Base-by-base conservation (phyloP, 2,329 filamentous ascomycete species). In the Penicillium expansum region DNA sequence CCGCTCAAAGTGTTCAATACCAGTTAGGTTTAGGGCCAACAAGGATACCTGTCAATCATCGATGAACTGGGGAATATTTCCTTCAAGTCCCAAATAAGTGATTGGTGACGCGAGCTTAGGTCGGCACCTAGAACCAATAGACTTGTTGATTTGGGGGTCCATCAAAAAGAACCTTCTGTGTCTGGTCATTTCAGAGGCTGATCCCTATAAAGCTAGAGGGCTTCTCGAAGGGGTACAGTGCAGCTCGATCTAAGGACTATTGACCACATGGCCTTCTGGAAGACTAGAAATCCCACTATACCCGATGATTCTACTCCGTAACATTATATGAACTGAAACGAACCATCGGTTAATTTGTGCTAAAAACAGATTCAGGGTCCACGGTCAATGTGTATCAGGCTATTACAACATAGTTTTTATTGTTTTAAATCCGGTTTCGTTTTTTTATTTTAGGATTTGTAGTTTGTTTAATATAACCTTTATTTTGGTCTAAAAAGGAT, bases 361-460 rank as follows among this genome's bases (percentile, higher is more conserved):
- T 67, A 66, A 67, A 67, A 67, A 67, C 63, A 66, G 64, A 62
- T 63, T 61, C 64, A 64, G 62, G 64, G 63, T 67, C 62, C 64
- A 66, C 60, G 60, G 35, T 22, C 54, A 49, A 52, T 50, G 51
- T 57, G 62, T 64, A 63, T 58, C 57, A 56, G 38, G 48, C 55
- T 51, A 57, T 51, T 6, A 29, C n/a, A 6, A 4, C 6, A 4
- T 4, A 27, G 6, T 48, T 55, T 54, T 47, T 58, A 49, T 60
- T 58, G 35, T 49, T 48, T 56, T 45, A 33, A 29, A 30, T 22
- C 56, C 47, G 51, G 33, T 20, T 52, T 39, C 16, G 16, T 29
- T 35, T 43, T 27, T 30, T 52, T 42, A n/a, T 5, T 24, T 24
- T 24, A 3, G 24, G 24, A 44, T 33, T 48, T 18, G 13, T 32